phyloP scores from a whole-genome alignment of 2,329 filamentous ascomycete genomes.

The Scedosporium apiospermum region DNA sequence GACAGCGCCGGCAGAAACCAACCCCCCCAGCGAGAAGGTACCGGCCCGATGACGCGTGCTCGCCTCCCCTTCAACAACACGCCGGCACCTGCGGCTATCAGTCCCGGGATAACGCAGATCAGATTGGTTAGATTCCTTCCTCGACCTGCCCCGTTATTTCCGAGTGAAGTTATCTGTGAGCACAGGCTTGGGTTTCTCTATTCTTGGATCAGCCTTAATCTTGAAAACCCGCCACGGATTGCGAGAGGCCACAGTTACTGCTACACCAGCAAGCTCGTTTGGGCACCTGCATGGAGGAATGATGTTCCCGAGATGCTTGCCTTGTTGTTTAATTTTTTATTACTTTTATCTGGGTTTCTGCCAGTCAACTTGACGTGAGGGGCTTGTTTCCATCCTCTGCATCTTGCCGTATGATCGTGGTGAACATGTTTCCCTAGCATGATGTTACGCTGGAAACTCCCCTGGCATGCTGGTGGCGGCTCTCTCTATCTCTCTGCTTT shows the following conservation, averaged over 20 bases:
- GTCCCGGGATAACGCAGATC: not conserved
- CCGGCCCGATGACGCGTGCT: not conserved
- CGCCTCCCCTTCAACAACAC: not conserved
- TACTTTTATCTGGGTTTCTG: not conserved
- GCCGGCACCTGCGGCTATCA: not conserved
- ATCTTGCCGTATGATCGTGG: not conserved
- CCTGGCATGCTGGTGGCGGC: no score
- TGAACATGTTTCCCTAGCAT: no score
- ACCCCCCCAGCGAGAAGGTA: not conserved
- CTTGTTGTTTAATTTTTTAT: not conserved
- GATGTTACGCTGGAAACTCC: no score
- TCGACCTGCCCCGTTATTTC: no score
- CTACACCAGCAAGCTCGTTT: not conserved
- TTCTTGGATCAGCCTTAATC: not conserved
- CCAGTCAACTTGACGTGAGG: not conserved
- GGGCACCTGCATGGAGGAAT: not conserved
- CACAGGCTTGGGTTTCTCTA: no score
- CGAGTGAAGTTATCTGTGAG: no score
- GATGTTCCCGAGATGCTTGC: not conserved
- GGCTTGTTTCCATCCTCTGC: not conserved
- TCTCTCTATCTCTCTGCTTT: not conserved
- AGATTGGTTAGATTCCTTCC: no score
- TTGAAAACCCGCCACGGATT: not conserved
- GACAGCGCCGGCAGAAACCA: not conserved
- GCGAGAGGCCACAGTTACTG: not conserved